Base-by-base conservation (phyloP, 1,139 yeast species). In the Yamadazyma siamensis region DNA sequence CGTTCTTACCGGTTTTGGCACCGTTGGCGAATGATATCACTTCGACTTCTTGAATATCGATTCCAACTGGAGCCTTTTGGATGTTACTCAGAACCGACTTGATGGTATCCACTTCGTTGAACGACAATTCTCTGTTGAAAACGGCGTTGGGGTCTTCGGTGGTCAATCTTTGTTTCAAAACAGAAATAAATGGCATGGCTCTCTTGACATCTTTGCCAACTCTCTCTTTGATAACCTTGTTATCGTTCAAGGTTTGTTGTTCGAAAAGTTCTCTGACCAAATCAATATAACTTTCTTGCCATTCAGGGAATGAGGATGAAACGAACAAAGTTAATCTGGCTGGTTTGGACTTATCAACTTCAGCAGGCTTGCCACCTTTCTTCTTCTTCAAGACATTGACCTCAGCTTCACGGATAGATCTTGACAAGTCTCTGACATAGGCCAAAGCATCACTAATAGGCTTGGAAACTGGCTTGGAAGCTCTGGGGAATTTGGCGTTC, bases 171-270 rank as follows among this genome's bases (percentile, higher is more conserved):
- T 80, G 84, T 60, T 91, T 87, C 58, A 91, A 68, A 44, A 77
- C 68, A 41, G 91, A 80, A 42, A 91, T 89, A 59, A 89, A 91
- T 38, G 97, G 97, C 98, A 94, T 91, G 40, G 95, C 97, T 47
- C 94, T 80, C 73, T 88, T 88, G 82, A 89, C 78, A 49, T 83
- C 91, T 56, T 77, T 79, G 41, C 83, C 83, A 37, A 83, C 79
- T 51, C 65, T 75, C 43, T 75, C 71, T 55, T 74, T 80, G 43
- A 83, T 66, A 35, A 59, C 61, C 47, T 71, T 72, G 60, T 71
- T 79, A 53, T 82, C 88, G 39, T 77, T 68, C 47, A 83, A 65
- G 19, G 71, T 57, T 16, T 75, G 77, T 28, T 56, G 58, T 43
- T 82, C 91, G 52, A 83, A 85, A 44, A 88, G 71, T 44, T 83